Base-by-base conservation (phyloP, 805 yeast species). In the Debaryomyces maramus region DNA sequence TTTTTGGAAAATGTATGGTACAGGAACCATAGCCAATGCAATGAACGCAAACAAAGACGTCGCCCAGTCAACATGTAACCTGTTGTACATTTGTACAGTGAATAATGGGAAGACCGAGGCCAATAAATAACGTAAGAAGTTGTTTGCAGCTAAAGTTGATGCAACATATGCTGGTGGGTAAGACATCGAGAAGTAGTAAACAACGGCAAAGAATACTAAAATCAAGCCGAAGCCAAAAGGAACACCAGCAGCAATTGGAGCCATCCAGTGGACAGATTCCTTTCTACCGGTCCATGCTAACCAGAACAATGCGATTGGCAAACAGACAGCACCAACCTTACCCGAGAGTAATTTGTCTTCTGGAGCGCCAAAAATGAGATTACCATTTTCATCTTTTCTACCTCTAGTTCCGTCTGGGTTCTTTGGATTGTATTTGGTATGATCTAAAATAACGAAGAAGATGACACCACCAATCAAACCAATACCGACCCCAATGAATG, bases 81-180 rank as follows among this genome's bases (percentile, higher is more conserved):
- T 63, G 21, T 53, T 49, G 53, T 75, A 79, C 75, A 79, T 66
- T 33, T 67, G 70, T 9, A 61, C 53, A 2, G 79, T 75, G 56
- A 78, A 78, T 32, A 80, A 60, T 40, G 96, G 96, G 72, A 89
- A 83, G 15, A 81, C 86, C 5, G 88, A 80, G 7, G 95, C 88
- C 45, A 85, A 58, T 22, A 83, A 50, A 56, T 87, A 88, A 65
- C 97, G 77, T 41, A 83, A 61, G 54, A 89, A 69, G 58, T 86
- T 87, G 64, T 88, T 89, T 10, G 96, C 96, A 24, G 96, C 96
- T 45, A 88, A 61, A 3, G 95, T 91, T n/a, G 91, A 82, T 24
- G 28, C 28, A 24, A 24, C 15, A 7, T 13, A 24, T 0, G 96
- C 96, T 34, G 91, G 88, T 19, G 93, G 91, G 60, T 80, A 86